Evolutionary conservation across 1,284 basidiomycete genomes (phyloP).

Genomic region (Naganishia albida): DNA sequence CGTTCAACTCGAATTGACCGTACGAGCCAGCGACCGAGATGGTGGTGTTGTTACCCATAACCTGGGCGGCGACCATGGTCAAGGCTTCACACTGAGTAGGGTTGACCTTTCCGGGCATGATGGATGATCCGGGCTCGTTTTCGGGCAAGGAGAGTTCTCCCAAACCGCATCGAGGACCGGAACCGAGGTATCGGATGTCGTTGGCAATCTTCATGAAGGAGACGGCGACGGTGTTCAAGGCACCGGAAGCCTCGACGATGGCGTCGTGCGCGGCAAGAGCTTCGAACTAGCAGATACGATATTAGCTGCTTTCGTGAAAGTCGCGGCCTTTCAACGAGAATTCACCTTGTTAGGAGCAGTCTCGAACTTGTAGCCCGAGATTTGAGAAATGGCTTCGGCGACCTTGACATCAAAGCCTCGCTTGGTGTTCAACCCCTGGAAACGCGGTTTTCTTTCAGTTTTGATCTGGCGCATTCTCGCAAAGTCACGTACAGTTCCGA

Average conservation of each 20-base stretch:
- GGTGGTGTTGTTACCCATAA: constrained; percentile 95
- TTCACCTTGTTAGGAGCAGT: constrained; percentile 96
- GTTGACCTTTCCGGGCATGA: constrained; percentile 99
- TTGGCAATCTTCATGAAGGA: constrained; percentile 99
- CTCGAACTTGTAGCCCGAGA: constrained; percentile 87
- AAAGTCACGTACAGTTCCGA: constrained; percentile 75
- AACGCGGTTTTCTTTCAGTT: not conserved
- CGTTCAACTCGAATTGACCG: constrained; percentile 99
- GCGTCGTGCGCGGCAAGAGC: constrained; percentile 96
- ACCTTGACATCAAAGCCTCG: constrained; percentile 95
- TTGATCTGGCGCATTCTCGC: not conserved
- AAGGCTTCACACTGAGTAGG: constrained; percentile 98
- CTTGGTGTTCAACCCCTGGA: constrained; percentile 91
- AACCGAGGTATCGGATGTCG: constrained; percentile 96
- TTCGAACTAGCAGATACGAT: constrained; percentile 71
- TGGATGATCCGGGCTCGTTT: constrained; percentile 98
- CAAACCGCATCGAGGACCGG: constrained; percentile 94
- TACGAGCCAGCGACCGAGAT: constrained; percentile 91
- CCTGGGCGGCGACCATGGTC: constrained; percentile 98
- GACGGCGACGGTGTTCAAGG: constrained; percentile 90
- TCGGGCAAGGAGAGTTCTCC: constrained; percentile 94
- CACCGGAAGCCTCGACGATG: constrained; percentile 94
- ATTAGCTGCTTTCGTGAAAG: not conserved
- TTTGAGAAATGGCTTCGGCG: constrained; percentile 85
- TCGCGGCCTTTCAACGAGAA: not conserved